These are phyloP conservation scores for Fusarium foetens DNA, from an alignment of 2,329 filamentous ascomycete species.

Conservation along the genomic window DNA sequence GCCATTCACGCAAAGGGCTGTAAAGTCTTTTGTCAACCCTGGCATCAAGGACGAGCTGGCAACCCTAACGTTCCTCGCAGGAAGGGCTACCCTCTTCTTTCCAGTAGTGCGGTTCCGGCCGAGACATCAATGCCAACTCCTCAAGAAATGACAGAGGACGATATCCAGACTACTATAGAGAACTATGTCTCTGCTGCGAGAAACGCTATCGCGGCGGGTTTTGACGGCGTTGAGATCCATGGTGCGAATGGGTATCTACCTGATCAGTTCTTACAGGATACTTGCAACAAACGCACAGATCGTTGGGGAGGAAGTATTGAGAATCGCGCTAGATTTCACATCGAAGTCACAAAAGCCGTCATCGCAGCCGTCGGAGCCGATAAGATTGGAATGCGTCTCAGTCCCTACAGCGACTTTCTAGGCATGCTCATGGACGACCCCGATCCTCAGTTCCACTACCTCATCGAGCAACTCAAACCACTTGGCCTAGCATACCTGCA, in stretches of 20 bases:
- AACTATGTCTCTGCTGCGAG: background rate
- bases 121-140: background rate
- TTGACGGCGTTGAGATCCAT: background rate
- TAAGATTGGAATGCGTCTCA: background rate
- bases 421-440: background rate
- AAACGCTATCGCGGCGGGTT: background rate
- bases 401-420: background rate
- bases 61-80: background rate
- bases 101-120: background rate
- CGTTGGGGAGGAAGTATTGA: background rate
- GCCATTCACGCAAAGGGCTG: background rate
- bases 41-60: background rate
- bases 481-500: background rate
- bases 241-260: background rate
- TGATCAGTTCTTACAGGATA: background rate
- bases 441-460: background rate
- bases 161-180: background rate
- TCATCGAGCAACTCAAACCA: background rate
- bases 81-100: background rate
- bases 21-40: background rate
- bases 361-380: background rate
- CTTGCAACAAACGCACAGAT: background rate
- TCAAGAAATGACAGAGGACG: background rate
- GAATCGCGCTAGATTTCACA: background rate
- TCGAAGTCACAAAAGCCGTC: background rate